Evolutionary conservation across 768 basidiomycete genomes (phyloP).

Genomic region (Fomitopsis pulvina): DNA sequence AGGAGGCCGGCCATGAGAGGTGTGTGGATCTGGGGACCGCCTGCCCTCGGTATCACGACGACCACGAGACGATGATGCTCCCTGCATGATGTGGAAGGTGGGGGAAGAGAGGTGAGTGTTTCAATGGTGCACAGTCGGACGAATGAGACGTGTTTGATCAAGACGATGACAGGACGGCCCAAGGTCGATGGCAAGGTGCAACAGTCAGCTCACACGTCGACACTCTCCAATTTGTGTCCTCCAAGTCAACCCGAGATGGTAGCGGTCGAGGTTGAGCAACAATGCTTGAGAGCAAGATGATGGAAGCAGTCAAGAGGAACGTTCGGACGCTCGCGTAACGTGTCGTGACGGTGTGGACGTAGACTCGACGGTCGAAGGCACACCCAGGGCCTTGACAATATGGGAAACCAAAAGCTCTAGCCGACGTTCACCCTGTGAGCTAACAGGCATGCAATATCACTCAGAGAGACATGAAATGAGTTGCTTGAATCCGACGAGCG

Average conservation of each 20-base stretch:
- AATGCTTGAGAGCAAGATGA: constrained; percentile 6
- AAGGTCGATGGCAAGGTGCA: constrained; percentile 36
- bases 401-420: not conserved
- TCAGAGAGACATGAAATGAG: not conserved
- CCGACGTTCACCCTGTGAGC: constrained; percentile 5
- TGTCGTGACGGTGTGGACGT: constrained; percentile 17
- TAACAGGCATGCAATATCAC: constrained; percentile 1
- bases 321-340: constrained; percentile 22
- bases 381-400: constrained; percentile 6
- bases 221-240: not conserved
- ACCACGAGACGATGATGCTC: constrained; percentile 42
- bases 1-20: constrained; percentile 37
- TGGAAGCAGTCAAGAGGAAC: constrained; percentile 17
- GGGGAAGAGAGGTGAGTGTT: constrained; percentile 27
- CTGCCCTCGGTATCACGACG: constrained; percentile 48
- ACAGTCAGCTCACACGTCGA: not conserved
- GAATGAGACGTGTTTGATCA: not conserved
- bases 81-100: constrained; percentile 35
- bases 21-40: constrained; percentile 36
- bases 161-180: constrained; percentile 31
- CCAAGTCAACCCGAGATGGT: constrained; percentile 18
- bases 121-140: constrained; percentile 12
- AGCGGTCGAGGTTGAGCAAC: constrained; percentile 28
- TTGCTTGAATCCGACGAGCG: not conserved
- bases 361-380: constrained; percentile 22